These are phyloP conservation scores for Amanita exitialis DNA, from an alignment of 768 basidiomycete species.

Conservation along the genomic window DNA sequence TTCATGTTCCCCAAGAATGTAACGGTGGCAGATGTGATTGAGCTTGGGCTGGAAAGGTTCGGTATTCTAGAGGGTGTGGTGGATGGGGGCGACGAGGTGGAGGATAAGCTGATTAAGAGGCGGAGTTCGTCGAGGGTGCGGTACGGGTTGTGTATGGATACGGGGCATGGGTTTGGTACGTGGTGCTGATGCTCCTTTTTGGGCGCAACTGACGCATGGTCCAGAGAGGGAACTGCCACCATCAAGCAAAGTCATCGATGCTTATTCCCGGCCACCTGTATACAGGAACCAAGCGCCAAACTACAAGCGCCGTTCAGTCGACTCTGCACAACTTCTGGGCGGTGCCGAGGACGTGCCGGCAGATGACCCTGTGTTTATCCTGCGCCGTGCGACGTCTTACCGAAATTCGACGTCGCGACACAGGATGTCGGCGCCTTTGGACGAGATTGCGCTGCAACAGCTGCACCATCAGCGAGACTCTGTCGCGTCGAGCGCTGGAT, in stretches of 20 bases:
- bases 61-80: conserved; percentile 97
- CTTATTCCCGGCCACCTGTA: conserved; percentile 65
- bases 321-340: conserved; percentile 66
- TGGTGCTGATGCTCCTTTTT: neutral
- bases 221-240: conserved; percentile 73
- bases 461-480: conserved; percentile 45
- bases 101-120: conserved; percentile 82
- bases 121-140: conserved; percentile 70
- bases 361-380: conserved; percentile 84
- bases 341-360: conserved; percentile 62
- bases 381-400: conserved; percentile 75
- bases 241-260: conserved; percentile 78
- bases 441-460: conserved; percentile 73
- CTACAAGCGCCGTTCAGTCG: conserved; percentile 78
- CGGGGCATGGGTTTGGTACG: conserved; percentile 49
- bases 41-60: conserved; percentile 84
- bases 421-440: conserved; percentile 66
- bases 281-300: conserved; percentile 55
- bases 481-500: conserved; percentile 50
- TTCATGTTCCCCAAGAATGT: conserved; percentile 92
- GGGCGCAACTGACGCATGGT: conserved; percentile 3
- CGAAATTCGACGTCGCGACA: conserved; percentile 61
- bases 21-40: conserved; percentile 94
- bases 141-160: conserved; percentile 64
- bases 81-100: conserved; percentile 96